These are phyloP conservation scores for Ceratocystis harringtonii DNA, from an alignment of 2,329 filamentous ascomycete genomes.

Conservation along the genomic window DNA sequence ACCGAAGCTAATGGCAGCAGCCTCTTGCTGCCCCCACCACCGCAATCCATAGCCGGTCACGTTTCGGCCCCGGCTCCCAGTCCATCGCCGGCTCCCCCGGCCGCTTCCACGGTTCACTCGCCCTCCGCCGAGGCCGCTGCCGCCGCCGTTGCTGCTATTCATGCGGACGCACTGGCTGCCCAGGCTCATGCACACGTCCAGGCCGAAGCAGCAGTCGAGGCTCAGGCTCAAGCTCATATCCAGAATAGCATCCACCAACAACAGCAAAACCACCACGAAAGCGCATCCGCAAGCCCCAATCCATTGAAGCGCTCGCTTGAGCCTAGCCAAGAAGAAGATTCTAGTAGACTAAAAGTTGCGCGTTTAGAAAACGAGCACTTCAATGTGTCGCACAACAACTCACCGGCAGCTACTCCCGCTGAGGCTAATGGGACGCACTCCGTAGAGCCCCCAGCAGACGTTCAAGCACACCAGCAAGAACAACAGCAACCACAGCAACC, in stretches of 20 bases:
- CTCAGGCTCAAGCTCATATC: not conserved
- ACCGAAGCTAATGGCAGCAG: constrained; percentile 26
- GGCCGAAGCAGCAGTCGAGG: not conserved
- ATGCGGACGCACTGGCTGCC: constrained; percentile 29
- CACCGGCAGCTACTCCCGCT: constrained; percentile 20
- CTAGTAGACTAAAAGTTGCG: constrained; percentile 13
- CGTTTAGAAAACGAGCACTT: constrained; percentile 7
- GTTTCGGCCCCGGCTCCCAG: not conserved
- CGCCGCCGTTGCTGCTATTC: constrained; percentile 22
- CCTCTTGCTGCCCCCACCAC: constrained; percentile 30
- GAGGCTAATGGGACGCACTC: not conserved
- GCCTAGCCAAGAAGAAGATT: constrained; percentile 10
- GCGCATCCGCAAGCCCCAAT: constrained; percentile 25
- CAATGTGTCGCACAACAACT: constrained; percentile 22
- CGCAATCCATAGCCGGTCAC: constrained; percentile 21
- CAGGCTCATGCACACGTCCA: constrained; percentile 17
- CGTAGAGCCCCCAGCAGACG: not conserved
- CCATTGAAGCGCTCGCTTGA: constrained; percentile 32
- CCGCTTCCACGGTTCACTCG: constrained; percentile 25
- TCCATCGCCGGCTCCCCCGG: constrained; percentile 21
- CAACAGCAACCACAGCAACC: constrained; percentile 9
- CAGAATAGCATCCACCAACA: constrained; percentile 1
- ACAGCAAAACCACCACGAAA: constrained; percentile 14
- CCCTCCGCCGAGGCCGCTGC: constrained; percentile 13
- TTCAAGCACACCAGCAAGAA: constrained; percentile 13